Evolutionary conservation across 108 stramenopile species (phyloP).

Genomic region (Schizochytrium sp.): DNA sequence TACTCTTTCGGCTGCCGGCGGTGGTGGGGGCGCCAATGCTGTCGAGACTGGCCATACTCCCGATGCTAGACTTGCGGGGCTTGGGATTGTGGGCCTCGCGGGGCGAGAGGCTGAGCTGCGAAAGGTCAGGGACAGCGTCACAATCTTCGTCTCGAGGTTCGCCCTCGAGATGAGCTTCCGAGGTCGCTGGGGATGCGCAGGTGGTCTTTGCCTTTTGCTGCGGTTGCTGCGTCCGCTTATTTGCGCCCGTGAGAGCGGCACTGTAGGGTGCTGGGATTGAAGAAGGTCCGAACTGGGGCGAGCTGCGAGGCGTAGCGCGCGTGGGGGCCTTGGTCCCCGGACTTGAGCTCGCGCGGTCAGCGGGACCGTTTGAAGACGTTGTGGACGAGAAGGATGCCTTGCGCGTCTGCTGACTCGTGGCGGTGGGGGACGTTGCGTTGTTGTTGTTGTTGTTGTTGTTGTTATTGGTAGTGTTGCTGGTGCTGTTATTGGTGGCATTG

Average conservation of each 20-base stretch:
- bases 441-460: no score
- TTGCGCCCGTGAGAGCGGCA: neutral
- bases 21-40: neutral
- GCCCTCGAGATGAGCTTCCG: neutral
- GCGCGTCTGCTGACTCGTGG: neutral
- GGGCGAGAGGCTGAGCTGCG: neutral
- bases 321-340: neutral
- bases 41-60: neutral
- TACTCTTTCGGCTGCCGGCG: neutral
- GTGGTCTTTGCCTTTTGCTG: neutral
- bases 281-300: neutral
- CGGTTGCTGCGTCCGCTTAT: no score
- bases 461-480: no score
- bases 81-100: neutral
- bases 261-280: neutral
- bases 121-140: neutral
- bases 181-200: neutral
- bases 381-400: neutral
- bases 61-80: neutral
- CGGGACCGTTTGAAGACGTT: neutral
- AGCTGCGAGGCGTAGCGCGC: neutral
- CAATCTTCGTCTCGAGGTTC: neutral
- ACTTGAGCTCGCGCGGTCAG: neutral
- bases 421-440: no score
- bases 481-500: neutral